These are phyloP conservation scores for Populus ilicifolia DNA, from an alignment of 345 rosid species.

Conservation along the genomic window DNA sequence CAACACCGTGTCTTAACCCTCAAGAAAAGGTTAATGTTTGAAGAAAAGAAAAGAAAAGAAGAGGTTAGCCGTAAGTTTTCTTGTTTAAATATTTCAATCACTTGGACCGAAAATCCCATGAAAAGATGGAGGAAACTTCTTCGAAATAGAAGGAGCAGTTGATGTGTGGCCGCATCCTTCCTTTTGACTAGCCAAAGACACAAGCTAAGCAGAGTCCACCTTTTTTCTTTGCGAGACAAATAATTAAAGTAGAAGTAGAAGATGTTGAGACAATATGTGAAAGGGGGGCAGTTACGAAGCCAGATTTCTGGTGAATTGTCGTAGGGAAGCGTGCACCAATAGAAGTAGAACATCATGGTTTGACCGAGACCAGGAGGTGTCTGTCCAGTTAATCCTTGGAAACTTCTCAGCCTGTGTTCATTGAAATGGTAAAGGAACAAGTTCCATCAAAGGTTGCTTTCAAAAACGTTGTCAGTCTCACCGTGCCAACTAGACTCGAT, in stretches of 20 bases:
- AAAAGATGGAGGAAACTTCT: neutral
- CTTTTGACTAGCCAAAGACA: neutral
- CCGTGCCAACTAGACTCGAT: no score
- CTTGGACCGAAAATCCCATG: neutral
- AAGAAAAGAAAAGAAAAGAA: neutral
- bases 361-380: no score
- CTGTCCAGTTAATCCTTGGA: neutral
- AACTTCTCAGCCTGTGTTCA: neutral
- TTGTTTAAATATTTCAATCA: neutral
- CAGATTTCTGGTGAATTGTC: neutral
- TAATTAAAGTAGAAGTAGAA: neutral
- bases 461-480: neutral
- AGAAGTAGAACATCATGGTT: neutral
- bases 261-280: neutral
- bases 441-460: neutral
- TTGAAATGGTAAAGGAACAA: neutral
- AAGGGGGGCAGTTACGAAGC: neutral
- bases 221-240: neutral
- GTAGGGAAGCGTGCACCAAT: neutral
- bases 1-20: neutral
- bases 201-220: neutral
- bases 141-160: neutral
- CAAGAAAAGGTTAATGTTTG: neutral
- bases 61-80: neutral
- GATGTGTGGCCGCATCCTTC: neutral